Base-by-base conservation (phyloP, 495 filamentous ascomycete species). In the Podospora anserina region DNA sequence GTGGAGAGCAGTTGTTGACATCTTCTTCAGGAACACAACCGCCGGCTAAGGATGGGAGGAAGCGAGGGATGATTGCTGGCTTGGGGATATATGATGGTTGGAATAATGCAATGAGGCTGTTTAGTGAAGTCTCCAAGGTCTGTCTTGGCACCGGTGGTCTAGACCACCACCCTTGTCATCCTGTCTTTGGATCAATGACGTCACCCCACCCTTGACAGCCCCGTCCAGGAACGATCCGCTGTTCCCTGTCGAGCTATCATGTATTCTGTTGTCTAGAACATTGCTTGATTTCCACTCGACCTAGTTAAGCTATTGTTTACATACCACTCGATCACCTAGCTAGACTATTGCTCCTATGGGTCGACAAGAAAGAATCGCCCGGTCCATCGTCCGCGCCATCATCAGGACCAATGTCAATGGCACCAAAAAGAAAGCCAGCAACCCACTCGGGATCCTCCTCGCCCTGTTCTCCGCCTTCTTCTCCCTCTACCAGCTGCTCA, bases 381-480 rank as follows among this genome's bases (percentile, higher is more conserved):
- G 74, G 19, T 77, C 76, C 7, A 71, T 83, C 63, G 77, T 78
- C 16, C 78, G 71, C 32, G 79, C 80, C 19, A 73, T 83, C 64
- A 69, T 70, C 26, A 73, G 74, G 34, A 69, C 71, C 2, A 76
- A 69, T 55, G 66, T 69, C 26, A 44, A 71, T 56, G 69, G 70
- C 20, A 30, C 60, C 7, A 20, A 69, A 44, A 69, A 60, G 28
- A 63, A 53, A 34, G 59, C 70, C 4, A 56, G 57, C 9, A 75
- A 63, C 53, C 62, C 65, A 0, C 60, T 78, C 20, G 71, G 63
- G 5, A 69, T 74, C 0, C 62, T 80, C 5, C 59, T 80, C 19
- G 68, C 71, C 0, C 65, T 80, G 28, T 75, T 78, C 44, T 71
- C 80, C 0, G 64, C 75, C 3, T 64, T 83, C 49, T 82, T 83